phyloP scores from a whole-genome alignment of 2,329 filamentous ascomycete species.

The Biscogniauxia marginata region DNA sequence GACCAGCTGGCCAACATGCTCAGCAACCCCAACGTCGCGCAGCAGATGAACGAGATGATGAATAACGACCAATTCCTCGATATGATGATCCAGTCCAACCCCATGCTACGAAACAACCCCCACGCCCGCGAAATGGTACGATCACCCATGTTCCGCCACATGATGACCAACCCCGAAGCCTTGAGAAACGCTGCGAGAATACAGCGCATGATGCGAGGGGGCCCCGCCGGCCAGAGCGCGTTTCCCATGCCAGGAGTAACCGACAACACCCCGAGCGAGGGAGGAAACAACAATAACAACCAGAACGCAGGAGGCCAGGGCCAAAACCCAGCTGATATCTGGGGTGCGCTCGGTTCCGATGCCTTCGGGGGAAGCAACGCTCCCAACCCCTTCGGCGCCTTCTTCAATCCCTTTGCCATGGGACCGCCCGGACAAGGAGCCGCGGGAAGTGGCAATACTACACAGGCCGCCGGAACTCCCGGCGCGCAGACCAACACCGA shows the following conservation, averaged over 20 bases:
- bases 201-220: conserved; percentile 67
- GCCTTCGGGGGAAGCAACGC: conserved; percentile 19
- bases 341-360: conserved; percentile 37
- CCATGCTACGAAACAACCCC: conserved; percentile 49
- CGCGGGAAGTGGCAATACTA: conserved; percentile 14
- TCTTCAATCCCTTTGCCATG: conserved; percentile 43
- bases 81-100: conserved; percentile 91
- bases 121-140: conserved; percentile 81
- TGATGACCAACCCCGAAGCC: conserved; percentile 89
- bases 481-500: conserved; percentile 29
- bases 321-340: conserved; percentile 40
- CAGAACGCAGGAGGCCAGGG: conserved; percentile 27
- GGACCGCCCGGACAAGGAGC: conserved; percentile 27
- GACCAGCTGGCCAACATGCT: conserved; percentile 84
- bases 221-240: conserved; percentile 46
- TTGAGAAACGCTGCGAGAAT: conserved; percentile 81
- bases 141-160: conserved; percentile 82
- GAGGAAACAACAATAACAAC: conserved; percentile 36
- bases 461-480: conserved; percentile 24
- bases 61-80: conserved; percentile 94
- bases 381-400: conserved; percentile 37
- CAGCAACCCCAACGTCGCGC: conserved; percentile 81
- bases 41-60: conserved; percentile 90
- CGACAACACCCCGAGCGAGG: conserved; percentile 70
- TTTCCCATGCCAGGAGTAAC: conserved; percentile 93